Evolutionary conservation across 345 rosid species (phyloP), one percentile per base, ranked within the genome.

Genomic region (Eucalyptus albens): DNA sequence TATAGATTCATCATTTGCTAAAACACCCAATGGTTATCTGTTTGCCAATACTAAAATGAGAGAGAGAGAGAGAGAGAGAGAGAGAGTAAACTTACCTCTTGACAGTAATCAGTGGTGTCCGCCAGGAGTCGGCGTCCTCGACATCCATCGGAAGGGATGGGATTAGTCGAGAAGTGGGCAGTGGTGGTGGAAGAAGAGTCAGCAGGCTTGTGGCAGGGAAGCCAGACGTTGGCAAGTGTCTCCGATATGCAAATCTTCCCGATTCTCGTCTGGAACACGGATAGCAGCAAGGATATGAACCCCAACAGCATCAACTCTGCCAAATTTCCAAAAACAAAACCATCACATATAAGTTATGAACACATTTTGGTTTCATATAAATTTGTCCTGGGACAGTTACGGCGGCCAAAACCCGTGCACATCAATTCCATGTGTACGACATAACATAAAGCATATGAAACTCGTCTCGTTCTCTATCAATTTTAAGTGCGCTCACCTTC

Each of bases 91-190:
- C 83, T 67, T 24, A 86, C 96, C 94, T 93, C 89, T 22, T 15
- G 12, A 17, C 96, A 96, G 53, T 90, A 91, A 5, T 88, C 92
- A 6, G 50, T 77, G 33, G 92, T 27, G 11, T 90, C 94, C 19
- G 97, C 94, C 5, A 96, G 96, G 87, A 96, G 97, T 87, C 91
- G 97, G 88, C 92, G 87, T 89, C 59, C 40, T 89, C 89, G 42
- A 31, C 4, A 9, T 72, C 82, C 82, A 37, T 37, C 24, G 47
- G 88, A 65, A 40, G 90, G 55, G 26, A 55, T n/a, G 86, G 62
- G 86, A 89, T 93, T 90, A 87, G 90, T 50, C 89, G 93, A 93
- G 88, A 92, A 92, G 82, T 93, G 96, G 13, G 92, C 56, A 53
- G 56, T 8, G 56, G 24, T 53, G 56, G 10, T 19, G 24, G 56